Conservation (phyloP, 257 asterid genomes). For the Nicotiana sylvestris region DNA sequence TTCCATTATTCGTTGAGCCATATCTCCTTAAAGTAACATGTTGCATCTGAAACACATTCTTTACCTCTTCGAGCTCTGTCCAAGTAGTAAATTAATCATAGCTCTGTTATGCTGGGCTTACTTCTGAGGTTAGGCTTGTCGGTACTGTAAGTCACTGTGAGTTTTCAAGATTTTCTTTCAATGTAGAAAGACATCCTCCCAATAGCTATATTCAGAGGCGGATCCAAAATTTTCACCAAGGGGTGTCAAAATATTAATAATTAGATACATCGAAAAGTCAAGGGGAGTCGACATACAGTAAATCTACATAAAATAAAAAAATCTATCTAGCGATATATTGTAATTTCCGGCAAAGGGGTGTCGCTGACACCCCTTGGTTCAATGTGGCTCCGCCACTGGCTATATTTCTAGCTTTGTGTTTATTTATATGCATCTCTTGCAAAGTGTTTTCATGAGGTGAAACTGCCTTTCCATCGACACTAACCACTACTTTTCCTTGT, state of each 20-base stretch:
- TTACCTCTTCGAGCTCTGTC: not conserved
- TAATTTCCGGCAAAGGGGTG: no score
- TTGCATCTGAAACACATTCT: not conserved
- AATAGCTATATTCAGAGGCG: not conserved
- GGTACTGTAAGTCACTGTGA: not conserved
- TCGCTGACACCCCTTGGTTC: no score
- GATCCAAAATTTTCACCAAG: no score
- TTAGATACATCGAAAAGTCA: no score
- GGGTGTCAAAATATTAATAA: no score
- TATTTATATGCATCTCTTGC: not conserved
- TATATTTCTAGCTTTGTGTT: not conserved
- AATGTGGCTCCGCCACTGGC: not conserved
- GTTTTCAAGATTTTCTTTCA: not conserved
- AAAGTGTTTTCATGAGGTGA: not conserved
- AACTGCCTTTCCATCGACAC: not conserved
- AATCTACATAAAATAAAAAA: no score
- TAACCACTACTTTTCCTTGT: constrained; percentile 6
- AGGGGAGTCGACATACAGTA: no score
- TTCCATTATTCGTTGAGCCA: not conserved
- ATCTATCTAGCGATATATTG: no score
- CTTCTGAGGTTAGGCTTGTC: constrained; percentile 4
- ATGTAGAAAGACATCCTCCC: not conserved
- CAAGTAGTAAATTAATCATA: not conserved
- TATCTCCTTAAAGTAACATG: not conserved
- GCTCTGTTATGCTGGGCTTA: not conserved